Evolutionary conservation across 768 basidiomycete species (phyloP).

Genomic region (Asterophora lycoperdoides): DNA sequence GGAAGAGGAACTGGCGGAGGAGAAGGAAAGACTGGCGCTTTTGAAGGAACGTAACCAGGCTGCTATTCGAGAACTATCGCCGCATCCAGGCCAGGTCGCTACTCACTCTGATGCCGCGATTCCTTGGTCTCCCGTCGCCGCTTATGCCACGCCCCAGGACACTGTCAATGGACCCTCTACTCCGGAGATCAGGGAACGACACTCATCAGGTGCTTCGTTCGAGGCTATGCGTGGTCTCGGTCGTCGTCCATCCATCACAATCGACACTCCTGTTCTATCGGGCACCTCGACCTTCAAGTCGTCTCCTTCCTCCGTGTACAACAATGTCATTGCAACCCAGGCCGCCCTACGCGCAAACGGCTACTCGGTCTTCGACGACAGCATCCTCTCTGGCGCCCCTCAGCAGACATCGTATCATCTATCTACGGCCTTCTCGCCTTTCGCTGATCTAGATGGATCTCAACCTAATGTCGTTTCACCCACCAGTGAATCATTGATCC

Average conservation of each 20-base stretch:
- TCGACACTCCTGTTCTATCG: constrained; percentile 19
- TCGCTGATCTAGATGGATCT: constrained; percentile 39
- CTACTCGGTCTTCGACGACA: constrained; percentile 39
- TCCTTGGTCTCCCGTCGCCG: constrained; percentile 16
- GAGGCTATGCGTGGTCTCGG: constrained; percentile 7
- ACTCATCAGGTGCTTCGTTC: constrained; percentile 4
- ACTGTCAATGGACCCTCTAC: constrained; percentile 15
- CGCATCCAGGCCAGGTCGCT: constrained; percentile 23
- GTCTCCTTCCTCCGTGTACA: constrained; percentile 7
- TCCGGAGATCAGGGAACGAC: constrained; percentile 13
- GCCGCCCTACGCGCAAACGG: constrained; percentile 30
- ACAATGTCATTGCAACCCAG: constrained; percentile 10
- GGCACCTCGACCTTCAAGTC: constrained; percentile 24
- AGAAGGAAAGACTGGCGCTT: constrained; percentile 55
- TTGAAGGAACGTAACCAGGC: constrained; percentile 57
- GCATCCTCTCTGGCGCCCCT: constrained; percentile 28
- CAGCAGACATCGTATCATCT: constrained; percentile 12
- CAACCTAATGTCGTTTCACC: constrained; percentile 28
- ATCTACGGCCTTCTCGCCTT: constrained; percentile 47
- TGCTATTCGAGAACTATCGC: constrained; percentile 38
- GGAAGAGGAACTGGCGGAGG: constrained; percentile 64
- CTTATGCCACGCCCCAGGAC: not conserved
- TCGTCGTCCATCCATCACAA: constrained; percentile 14
- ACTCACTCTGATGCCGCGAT: constrained; percentile 12
- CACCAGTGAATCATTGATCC: constrained; percentile 48